Evolutionary conservation across 148 eudicot genomes (phyloP), one percentile per base, ranked within the genome.

Genomic region (Nepenthes mirabilis): DNA sequence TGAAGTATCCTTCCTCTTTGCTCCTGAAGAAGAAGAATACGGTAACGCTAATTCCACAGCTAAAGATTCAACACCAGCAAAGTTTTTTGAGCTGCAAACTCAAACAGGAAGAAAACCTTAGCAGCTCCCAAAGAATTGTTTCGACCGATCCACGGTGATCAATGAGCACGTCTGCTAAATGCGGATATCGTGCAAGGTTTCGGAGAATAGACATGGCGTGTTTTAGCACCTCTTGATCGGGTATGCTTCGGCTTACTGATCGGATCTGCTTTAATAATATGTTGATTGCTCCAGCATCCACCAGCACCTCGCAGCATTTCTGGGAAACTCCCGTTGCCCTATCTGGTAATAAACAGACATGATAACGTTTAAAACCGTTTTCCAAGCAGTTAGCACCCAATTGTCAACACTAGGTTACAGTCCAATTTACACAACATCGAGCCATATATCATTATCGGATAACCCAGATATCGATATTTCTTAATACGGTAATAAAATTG

Each of bases 191-290:
- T 36, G 94, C 83, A 47, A 88, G 94, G 67, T 91, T 91, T 73
- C 91, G 73, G 5, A 91, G 83, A 55, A 89, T 88, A 48, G 95
- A 91, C 12, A 91, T 70, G 45, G 88, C 75, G 58, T 85, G 87
- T 70, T 85, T 88, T 12, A 91, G 74, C 63, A 91, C 83, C 74
- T 91, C 88, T 61, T 88, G 96, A 72, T 91, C 98, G 47, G 98
- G 96, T 70, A 91, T 85, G 70, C 98, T 91, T 72, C 91, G 75
- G 72, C 96, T 91, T 64, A 91, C 88, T 10, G 95, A 85, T 45
- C 83, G 72, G 35, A 91, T 85, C 54, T 85, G 74, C 72, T 74
- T 74, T 54, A 91, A 72, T 60, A 91, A 74, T 11, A 82, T 88
- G 68, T 74, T 78, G 37, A 91, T 68, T 11, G 96, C 98, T 9